These are phyloP conservation scores for Pelargonium cotyledonis DNA, from an alignment of 441 rosid genomes.

Conservation along the genomic window DNA sequence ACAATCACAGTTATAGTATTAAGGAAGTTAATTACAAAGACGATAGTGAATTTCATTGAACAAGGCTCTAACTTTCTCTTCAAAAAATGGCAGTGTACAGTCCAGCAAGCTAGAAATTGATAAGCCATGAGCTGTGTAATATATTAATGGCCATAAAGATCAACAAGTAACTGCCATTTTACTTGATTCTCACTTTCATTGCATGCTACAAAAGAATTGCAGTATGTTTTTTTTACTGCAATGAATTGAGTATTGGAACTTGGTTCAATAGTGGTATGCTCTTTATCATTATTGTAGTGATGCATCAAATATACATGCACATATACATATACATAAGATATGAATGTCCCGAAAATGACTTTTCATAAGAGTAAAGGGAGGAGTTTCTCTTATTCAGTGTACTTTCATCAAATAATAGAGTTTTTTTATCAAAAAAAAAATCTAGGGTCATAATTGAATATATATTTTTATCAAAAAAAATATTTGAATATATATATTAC, in stretches of 20 bases:
- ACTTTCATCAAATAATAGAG: slow-evolving; percentile 12
- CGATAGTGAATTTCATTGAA: too few relatives aligned
- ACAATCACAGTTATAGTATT: too few relatives aligned
- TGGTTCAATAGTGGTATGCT: slow-evolving; percentile 48
- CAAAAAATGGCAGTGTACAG: too few relatives aligned
- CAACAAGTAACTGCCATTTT: too few relatives aligned
- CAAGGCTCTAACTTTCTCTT: too few relatives aligned
- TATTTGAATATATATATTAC: too few relatives aligned
- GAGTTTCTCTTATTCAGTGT: slow-evolving; percentile 19
- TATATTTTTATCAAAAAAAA: too few relatives aligned
- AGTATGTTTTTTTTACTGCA: slow-evolving; percentile 28
- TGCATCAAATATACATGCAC: slow-evolving; percentile 23
- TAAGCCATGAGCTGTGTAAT: too few relatives aligned
- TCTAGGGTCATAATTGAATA: not conserved
- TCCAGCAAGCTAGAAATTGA: too few relatives aligned
- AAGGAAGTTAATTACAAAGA: too few relatives aligned
- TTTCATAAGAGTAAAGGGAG: slow-evolving; percentile 19
- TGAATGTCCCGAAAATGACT: slow-evolving; percentile 37
- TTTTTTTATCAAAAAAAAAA: not conserved
- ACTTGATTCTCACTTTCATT: too few relatives aligned
- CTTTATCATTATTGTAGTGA: slow-evolving; percentile 33
- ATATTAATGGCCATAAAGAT: not conserved
- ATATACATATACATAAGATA: not conserved
- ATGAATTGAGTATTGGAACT: slow-evolving; percentile 54
- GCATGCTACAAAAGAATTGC: too few relatives aligned